Base-by-base conservation (phyloP, 306 rosid genomes). In the Glycine soja region DNA sequence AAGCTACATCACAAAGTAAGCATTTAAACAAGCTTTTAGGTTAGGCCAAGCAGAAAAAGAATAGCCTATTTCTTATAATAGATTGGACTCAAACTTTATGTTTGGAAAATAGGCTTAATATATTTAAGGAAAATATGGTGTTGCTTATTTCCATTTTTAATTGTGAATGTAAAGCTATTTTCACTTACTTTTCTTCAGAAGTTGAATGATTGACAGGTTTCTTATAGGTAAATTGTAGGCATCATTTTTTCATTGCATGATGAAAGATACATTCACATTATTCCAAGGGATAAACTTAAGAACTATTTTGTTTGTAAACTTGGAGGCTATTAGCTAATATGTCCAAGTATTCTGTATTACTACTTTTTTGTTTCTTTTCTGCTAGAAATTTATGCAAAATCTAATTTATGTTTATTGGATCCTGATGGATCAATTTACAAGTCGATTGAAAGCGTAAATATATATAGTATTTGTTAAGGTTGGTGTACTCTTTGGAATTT, bases 261-360 rank as follows among this genome's bases (percentile, higher is more conserved):
- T 43, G 40, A 51, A 3, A 72, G 42, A 24, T 24, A 63, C 51
- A 59, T 34, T 80, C 78, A 18, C 53, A 13, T 64, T 54, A n/a
- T 72, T 80, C 50, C 4, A 63, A 56, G 46, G 52, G 56, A 51
- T 4, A 4, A 38, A 5, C 43, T 38, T 38, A 38, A n/a, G 9
- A 16, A 10, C n/a, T 4, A 19, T 58, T 58, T 8, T n/a, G n/a
- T n/a, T n/a, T 58, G n/a, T 59, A 59, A 24, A 58, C 14, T 3
- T 63, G n/a, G 43, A 0, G 7, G 43, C 40, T 70, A 16, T 10
- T 50, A 30, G 52, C 14, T 14, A 45, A 14, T 50, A 79, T 38
- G 61, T 71, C 54, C 18, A 46, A 51, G 45, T 30, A 62, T 62
- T 63, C 34, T 50, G 19, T 64, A 52, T 63, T 10, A 36, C 45